phyloP scores from a whole-genome alignment of 495 filamentous ascomycete genomes.

The Xylaria grammica region DNA sequence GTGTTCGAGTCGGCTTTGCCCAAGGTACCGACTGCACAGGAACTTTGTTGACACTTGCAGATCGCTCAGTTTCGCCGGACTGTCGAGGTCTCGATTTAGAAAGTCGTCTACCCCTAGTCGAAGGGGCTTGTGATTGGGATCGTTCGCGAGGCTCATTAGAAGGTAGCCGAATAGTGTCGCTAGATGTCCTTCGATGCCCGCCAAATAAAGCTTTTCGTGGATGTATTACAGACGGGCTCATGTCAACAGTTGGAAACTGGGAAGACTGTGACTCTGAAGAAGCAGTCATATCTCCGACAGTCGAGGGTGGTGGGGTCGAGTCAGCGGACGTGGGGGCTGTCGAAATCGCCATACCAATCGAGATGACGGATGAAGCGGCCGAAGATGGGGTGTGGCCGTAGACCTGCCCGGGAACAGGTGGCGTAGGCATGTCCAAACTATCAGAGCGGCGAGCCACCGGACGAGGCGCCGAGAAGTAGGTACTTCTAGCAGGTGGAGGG shows the following conservation, averaged over 20 bases:
- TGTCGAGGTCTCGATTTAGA: slow-evolving; percentile 29
- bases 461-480: slow-evolving; percentile 36
- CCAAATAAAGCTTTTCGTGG: slow-evolving; percentile 13
- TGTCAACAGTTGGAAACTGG: not conserved
- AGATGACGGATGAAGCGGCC: slow-evolving; percentile 26
- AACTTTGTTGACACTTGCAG: not conserved
- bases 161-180: slow-evolving; percentile 5
- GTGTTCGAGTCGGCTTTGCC: slow-evolving; percentile 2
- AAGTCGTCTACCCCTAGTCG: slow-evolving; percentile 28
- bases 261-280: not conserved
- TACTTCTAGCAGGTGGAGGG: slow-evolving; percentile 34
- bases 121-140: slow-evolving; percentile 10
- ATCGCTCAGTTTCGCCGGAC: slow-evolving; percentile 4
- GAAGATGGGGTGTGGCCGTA: slow-evolving; percentile 26
- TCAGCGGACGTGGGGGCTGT: slow-evolving; percentile 20
- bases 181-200: slow-evolving; percentile 12
- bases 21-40: not conserved
- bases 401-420: slow-evolving; percentile 8
- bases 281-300: not conserved
- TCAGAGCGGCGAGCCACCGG: slow-evolving; percentile 23
- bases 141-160: slow-evolving; percentile 9
- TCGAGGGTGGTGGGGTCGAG: not conserved
- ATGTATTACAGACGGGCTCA: not conserved
- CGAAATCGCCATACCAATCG: slow-evolving; percentile 37
- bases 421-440: slow-evolving; percentile 16